These are phyloP conservation scores for Fusarium newnesense DNA, from an alignment of 2,329 filamentous ascomycete genomes.

Conservation along the genomic window DNA sequence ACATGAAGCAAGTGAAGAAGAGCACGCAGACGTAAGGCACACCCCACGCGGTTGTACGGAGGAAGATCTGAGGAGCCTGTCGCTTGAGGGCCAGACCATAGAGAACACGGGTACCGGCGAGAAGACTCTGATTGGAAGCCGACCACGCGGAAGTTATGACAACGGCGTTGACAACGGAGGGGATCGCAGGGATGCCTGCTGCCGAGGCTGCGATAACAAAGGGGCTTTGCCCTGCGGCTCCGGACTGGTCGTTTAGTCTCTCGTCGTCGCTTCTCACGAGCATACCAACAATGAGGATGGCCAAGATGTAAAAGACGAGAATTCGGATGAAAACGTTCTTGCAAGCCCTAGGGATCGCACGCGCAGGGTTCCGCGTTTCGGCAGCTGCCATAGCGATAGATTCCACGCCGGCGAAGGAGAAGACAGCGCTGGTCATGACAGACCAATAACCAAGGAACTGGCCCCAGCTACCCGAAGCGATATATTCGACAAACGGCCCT, in stretches of 20 bases:
- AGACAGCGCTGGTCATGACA: conserved; percentile 71
- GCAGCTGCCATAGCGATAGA: conserved; percentile 70
- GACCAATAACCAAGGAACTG: conserved; percentile 74
- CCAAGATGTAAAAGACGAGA: conserved; percentile 70
- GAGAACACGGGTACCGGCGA: conserved; percentile 67
- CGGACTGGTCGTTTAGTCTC: conserved; percentile 59
- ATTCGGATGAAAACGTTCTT: conserved; percentile 68
- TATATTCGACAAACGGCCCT: conserved; percentile 73
- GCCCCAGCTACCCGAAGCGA: conserved; percentile 67
- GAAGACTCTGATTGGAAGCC: conserved; percentile 73
- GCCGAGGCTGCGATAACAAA: conserved; percentile 78
- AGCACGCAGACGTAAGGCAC: conserved; percentile 69
- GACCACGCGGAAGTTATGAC: conserved; percentile 79
- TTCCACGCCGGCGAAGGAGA: conserved; percentile 74
- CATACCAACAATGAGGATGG: conserved; percentile 76
- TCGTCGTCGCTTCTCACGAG: conserved; percentile 70
- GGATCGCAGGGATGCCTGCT: conserved; percentile 74
- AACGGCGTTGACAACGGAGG: conserved; percentile 79
- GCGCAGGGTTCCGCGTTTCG: conserved; percentile 65
- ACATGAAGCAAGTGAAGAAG: conserved; percentile 64
- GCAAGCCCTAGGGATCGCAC: conserved; percentile 65
- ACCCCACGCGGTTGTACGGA: conserved; percentile 69
- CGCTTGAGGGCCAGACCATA: conserved; percentile 68
- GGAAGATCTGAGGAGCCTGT: conserved; percentile 67
- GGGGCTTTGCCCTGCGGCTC: conserved; percentile 58